A percentile compares a stretch with the other conserved stretches of the same genome.
Evolutionary conservation across 2,329 filamentous ascomycete genomes (phyloP).

Genomic region (Paecilomyces dactylethromorphus): DNA sequence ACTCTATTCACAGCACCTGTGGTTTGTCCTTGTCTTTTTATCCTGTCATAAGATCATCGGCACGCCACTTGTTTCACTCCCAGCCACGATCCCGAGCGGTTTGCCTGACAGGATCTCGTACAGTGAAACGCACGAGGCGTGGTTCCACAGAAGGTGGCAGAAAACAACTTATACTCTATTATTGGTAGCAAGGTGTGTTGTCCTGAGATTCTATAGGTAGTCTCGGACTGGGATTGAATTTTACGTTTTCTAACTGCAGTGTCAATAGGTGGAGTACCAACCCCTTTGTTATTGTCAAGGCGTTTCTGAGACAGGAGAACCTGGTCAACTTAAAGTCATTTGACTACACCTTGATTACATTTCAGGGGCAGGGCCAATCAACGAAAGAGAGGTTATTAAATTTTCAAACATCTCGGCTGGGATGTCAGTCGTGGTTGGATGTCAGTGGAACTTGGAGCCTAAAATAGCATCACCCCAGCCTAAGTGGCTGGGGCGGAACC

Average conservation of each 20-base stretch:
- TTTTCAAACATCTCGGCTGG: neutral
- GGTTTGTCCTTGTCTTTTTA: neutral
- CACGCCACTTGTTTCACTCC: neutral
- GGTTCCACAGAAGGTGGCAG: neutral
- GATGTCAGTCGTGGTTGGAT: neutral
- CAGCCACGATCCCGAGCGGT: neutral
- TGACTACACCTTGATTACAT: neutral
- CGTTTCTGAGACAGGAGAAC: neutral
- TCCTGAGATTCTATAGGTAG: neutral
- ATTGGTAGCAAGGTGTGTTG: neutral
- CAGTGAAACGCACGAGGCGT: neutral
- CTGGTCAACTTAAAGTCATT: too few relatives aligned
- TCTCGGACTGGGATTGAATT: neutral
- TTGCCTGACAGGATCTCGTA: neutral
- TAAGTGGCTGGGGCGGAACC: neutral
- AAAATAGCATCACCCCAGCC: neutral
- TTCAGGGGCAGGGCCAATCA: neutral
- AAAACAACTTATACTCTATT: neutral
- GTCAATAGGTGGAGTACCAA: neutral
- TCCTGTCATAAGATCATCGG: neutral
- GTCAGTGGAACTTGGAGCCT: neutral
- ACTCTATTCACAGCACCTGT: neutral
- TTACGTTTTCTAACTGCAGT: too few relatives aligned
- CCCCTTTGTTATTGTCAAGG: neutral
- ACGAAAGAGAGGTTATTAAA: neutral